Base-by-base conservation (phyloP, 2,329 filamentous ascomycete species). In the Sporothrix euskadiensis region DNA sequence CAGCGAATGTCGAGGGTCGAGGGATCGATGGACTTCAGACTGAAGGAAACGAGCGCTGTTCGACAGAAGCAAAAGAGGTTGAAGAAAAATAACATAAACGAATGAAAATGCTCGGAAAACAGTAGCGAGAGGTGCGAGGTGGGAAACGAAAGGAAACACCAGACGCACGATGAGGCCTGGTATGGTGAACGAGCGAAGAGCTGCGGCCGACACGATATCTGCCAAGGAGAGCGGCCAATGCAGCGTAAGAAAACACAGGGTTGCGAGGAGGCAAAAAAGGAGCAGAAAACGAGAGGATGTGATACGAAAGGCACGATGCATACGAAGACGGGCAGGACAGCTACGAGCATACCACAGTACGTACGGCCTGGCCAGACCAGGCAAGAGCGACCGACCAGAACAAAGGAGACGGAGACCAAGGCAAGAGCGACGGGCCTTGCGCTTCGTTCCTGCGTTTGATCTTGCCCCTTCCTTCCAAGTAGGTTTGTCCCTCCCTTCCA, bases 391-490 rank as follows among this genome's bases (percentile, higher is more conserved):
- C 22, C 68, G 49, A 41, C 22, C 49, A 26, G 39, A 32, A 57
- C 66, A 59, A 44, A 70, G 35, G 19, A 35, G 52, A 41, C 26
- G 63, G 26, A 26, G 26, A 66, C 65, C 68, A 56, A 19, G 63
- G 49, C 26, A 69, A 56, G 66, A 69, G 41, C 49, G 49, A 69
- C 9, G 32, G 66, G 49, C 49, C 49, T 57, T 49, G 65, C 65
- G 65, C 65, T 52, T 19, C 47, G 68, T 56, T 44, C 52, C 49
- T 59, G 65, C 65, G 12, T 69, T 30, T 22, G 35, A 57, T 44
- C 49, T 70, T 41, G 49, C 30, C 47, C 47, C 63, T 68, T 69
- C 66, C 66, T 69, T 69, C 47, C 66, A 56, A 56, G 30, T 54
- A 22, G 19, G 32, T 30, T 30, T 57, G 30, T 54, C 47, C 10